phyloP scores from a whole-genome alignment of 169 alveolate species.

The Eimeria sp. region DNA sequence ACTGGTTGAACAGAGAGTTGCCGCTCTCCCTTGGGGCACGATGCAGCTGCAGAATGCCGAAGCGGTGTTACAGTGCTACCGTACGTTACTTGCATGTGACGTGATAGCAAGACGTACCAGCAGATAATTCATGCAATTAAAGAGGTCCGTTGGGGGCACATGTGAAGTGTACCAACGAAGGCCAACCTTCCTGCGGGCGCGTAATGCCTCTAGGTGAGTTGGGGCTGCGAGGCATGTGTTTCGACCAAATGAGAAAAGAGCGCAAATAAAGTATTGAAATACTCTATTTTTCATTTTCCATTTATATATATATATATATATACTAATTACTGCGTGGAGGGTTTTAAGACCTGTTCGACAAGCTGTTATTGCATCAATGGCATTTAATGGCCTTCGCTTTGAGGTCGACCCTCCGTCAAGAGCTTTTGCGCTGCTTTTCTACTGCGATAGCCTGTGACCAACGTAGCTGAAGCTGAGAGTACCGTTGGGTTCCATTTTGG shows the following conservation, averaged over 20 bases:
- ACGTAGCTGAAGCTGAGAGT: neutral
- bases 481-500: neutral
- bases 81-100: too few species aligned
- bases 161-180: neutral
- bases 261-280: neutral
- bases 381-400: neutral
- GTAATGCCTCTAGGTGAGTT: neutral
- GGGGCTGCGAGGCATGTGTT: constrained; percentile 14
- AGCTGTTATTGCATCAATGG: neutral
- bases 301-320: neutral
- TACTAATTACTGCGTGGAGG: neutral
- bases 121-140: too few species aligned
- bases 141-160: neutral
- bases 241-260: neutral
- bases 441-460: neutral
- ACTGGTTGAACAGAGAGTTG: neutral
- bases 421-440: neutral
- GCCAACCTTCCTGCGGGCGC: neutral
- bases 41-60: too few species aligned
- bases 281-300: neutral
- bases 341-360: neutral
- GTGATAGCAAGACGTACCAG: too few species aligned
- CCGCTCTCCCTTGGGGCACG: neutral
- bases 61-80: too few species aligned
- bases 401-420: neutral